Evolutionary conservation across 139 green algal genomes (phyloP).

Genomic region (Haematococcus lacustris): DNA sequence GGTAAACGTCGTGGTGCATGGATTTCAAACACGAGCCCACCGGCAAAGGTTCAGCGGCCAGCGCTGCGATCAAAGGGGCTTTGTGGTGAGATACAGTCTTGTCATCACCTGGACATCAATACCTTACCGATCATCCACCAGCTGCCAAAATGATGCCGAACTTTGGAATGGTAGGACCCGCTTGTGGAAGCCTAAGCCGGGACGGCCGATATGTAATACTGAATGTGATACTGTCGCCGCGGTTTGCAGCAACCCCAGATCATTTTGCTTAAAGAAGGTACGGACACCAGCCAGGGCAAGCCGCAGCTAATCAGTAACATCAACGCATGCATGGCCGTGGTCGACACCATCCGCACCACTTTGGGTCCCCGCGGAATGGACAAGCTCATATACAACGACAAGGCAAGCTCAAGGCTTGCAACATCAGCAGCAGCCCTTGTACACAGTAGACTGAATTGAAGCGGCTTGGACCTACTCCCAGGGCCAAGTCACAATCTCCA

Average conservation of each 20-base stretch:
- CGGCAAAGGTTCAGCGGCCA: no score
- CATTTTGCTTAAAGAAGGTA: slow-evolving; percentile 97
- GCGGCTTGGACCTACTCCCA: slow-evolving; percentile 17
- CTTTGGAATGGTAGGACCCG: slow-evolving; percentile 16
- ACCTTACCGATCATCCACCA: no score
- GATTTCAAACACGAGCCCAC: no score
- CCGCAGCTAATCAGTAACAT: slow-evolving; percentile 98
- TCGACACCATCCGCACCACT: slow-evolving; percentile 89
- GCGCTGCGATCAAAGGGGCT: no score
- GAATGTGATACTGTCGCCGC: no score
- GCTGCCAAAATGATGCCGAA: slow-evolving; percentile 21
- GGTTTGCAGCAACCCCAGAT: slow-evolving; percentile 91
- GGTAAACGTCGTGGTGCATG: no score
- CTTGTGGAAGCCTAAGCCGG: no score
- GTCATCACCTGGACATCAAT: no score
- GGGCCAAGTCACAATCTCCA: slow-evolving; percentile 90
- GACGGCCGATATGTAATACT: no score
- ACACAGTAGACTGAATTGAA: not conserved
- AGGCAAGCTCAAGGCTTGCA: slow-evolving; percentile 24
- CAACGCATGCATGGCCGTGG: slow-evolving; percentile 94
- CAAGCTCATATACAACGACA: slow-evolving; percentile 91
- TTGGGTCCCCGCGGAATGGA: slow-evolving; percentile 97
- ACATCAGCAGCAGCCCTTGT: not conserved
- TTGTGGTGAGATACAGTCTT: no score
- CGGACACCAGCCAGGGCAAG: slow-evolving; percentile 94